Conservation (phyloP, 2,329 filamentous ascomycete species). For the Nemania bipapillata region DNA sequence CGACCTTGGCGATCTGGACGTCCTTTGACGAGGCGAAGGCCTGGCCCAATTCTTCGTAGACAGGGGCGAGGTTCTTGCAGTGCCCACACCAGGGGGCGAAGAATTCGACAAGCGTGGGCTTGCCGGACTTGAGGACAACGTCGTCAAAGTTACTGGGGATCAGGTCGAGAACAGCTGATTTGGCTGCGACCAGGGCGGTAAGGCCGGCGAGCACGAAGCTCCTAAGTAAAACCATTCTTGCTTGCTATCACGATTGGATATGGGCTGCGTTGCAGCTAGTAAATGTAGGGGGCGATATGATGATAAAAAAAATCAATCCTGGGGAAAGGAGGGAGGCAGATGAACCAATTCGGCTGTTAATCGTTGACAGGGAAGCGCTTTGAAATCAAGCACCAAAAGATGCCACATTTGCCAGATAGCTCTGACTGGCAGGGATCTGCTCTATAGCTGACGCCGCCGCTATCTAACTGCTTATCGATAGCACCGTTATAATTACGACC, state of each 20-base stretch:
- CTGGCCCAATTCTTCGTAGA: conserved; percentile 89
- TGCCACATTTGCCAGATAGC: conserved; percentile 40
- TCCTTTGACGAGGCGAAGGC: conserved; percentile 76
- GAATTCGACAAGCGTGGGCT: conserved; percentile 96
- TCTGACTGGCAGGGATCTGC: conserved; percentile 34
- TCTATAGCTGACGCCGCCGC: conserved; percentile 1
- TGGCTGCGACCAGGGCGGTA: conserved; percentile 68
- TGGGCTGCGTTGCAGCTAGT: conserved; percentile 7
- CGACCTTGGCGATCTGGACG: conserved; percentile 92
- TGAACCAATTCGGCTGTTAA: conserved; percentile 23
- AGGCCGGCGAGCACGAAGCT: conserved; percentile 68
- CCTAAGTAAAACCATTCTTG: conserved; percentile 66
- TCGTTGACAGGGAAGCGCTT: conserved; percentile 32
- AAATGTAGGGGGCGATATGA: conserved; percentile 12
- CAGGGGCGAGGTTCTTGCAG: conserved; percentile 95
- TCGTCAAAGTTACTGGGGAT: conserved; percentile 91
- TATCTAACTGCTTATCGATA: conserved; percentile 3
- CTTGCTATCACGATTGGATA: conserved; percentile 26
- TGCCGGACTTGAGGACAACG: conserved; percentile 87
- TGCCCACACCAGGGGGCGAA: conserved; percentile 99
- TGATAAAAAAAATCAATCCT: conserved; percentile 3
- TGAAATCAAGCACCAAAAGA: conserved; percentile 40
- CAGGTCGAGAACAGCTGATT: conserved; percentile 89
- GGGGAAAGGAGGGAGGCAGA: conserved; percentile 2
- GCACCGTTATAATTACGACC: not conserved